Conservation (phyloP, 108 stramenopile species). For the Pseudonitzschia pungens region DNA sequence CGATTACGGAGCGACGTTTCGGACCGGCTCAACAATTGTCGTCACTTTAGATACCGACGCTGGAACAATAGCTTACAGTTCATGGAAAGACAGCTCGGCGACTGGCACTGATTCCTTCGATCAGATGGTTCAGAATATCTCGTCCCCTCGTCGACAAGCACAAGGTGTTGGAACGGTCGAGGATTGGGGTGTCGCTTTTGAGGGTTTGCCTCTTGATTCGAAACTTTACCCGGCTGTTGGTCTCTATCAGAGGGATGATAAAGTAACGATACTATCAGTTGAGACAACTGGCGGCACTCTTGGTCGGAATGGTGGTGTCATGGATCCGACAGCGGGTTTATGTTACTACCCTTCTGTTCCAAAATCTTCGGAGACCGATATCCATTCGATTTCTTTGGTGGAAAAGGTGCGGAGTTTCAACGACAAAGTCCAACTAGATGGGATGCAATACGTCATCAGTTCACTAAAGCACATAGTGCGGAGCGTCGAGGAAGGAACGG, state of each 20-base stretch:
- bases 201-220: constrained; percentile 80
- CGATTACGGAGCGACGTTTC: constrained; percentile 77
- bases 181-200: constrained; percentile 89
- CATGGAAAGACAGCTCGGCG: constrained; percentile 62
- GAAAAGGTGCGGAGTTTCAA: constrained; percentile 47
- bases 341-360: constrained; percentile 45
- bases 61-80: constrained; percentile 77
- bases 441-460: constrained; percentile 47
- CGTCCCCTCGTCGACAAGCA: constrained; percentile 28
- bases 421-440: constrained; percentile 48
- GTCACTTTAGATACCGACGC: constrained; percentile 81
- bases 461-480: constrained; percentile 32
- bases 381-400: constrained; percentile 16
- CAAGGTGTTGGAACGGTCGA: constrained; percentile 54
- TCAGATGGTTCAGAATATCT: constrained; percentile 34
- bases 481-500: constrained; percentile 13
- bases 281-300: constrained; percentile 15
- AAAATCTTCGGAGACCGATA: constrained; percentile 12
- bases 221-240: constrained; percentile 81
- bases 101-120: constrained; percentile 44
- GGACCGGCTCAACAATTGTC: constrained; percentile 77
- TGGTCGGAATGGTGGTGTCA: constrained; percentile 21
- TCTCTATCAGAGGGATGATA: constrained; percentile 82
- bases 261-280: constrained; percentile 66
- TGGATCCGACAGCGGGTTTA: constrained; percentile 32